phyloP scores from a whole-genome alignment of 768 basidiomycete species.

The Chalciporus chontae region DNA sequence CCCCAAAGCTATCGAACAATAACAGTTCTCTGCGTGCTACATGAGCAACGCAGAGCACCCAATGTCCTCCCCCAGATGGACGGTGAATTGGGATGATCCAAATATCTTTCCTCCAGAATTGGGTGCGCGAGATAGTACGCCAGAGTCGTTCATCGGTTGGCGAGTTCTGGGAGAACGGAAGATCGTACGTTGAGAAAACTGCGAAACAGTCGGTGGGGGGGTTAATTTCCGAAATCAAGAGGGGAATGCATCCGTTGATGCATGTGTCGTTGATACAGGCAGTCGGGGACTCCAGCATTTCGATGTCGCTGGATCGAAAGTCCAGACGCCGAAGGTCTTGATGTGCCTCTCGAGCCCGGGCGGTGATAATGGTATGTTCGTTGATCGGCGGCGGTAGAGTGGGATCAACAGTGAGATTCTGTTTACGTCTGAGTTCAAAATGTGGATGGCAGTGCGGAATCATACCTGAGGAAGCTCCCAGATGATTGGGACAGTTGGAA shows the following conservation, averaged over 20 bases:
- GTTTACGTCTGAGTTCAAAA: neutral
- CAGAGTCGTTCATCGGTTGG: slow-evolving; percentile 19
- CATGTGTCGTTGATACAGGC: slow-evolving; percentile 6
- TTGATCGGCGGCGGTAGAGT: neutral
- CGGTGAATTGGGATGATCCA: slow-evolving; percentile 21
- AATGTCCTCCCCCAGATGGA: too few species aligned
- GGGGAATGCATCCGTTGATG: slow-evolving; percentile 10
- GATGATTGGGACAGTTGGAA: neutral
- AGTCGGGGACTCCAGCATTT: neutral
- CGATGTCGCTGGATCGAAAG: slow-evolving; percentile 7
- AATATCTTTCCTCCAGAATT: slow-evolving; percentile 29
- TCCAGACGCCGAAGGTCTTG: neutral
- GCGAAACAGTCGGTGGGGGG: too few species aligned
- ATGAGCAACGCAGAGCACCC: too few species aligned
- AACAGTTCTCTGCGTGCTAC: too few species aligned
- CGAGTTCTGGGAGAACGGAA: too few species aligned
- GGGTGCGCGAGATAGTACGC: slow-evolving; percentile 5
- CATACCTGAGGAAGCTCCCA: neutral
- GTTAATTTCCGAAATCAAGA: neutral
- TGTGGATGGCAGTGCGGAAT: too few species aligned
- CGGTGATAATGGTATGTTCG: neutral
- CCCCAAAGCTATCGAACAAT: neutral
- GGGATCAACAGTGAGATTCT: neutral
- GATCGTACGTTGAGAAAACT: too few species aligned
- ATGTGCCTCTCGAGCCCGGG: too few species aligned